A percentile compares a stretch with the other conserved stretches of the same genome.
Conservation (phyloP, 192 early-diverging fungal species). For the Backusella macrospora region DNA sequence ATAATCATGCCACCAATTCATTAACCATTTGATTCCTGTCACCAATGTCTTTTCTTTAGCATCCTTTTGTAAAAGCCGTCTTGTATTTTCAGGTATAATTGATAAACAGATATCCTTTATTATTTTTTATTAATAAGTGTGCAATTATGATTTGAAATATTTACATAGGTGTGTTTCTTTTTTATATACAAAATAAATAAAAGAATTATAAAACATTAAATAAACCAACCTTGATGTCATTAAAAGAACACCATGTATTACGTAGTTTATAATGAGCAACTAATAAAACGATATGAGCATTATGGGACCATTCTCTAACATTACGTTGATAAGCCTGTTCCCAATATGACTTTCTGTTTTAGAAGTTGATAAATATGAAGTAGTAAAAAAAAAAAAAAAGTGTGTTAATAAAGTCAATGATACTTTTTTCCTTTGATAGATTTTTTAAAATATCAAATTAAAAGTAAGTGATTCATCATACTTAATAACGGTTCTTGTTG, state of each 20-base stretch:
- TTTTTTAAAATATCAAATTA: neutral
- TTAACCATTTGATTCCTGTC: conserved; percentile 16
- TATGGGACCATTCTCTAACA: conserved; percentile 58
- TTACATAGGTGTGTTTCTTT: neutral
- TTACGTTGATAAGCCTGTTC: conserved; percentile 55
- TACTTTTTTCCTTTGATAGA: neutral
- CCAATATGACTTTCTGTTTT: conserved; percentile 36
- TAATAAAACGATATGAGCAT: conserved; percentile 62
- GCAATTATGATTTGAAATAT: neutral
- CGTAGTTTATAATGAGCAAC: conserved; percentile 54
- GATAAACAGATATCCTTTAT: conserved; percentile 35
- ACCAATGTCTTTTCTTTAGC: conserved; percentile 15
- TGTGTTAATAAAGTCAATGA: too few relatives aligned
- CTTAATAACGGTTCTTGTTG: conserved; percentile 14
- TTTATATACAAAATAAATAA: conserved; percentile 20
- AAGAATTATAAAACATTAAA: neutral
- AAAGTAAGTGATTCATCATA: conserved; percentile 10
- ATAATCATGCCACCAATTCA: conserved; percentile 40
- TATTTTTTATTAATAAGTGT: neutral
- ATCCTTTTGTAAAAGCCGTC: neutral
- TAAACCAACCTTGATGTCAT: conserved; percentile 43
- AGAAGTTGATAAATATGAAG: too few relatives aligned
- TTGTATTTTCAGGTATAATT: conserved; percentile 38
- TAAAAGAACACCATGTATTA: conserved; percentile 59
- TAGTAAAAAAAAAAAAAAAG: too few relatives aligned